Evolutionary conservation across 139 green algal genomes (phyloP), one percentile per base, ranked within the genome.

Genomic region (Picochlorum sp.): DNA sequence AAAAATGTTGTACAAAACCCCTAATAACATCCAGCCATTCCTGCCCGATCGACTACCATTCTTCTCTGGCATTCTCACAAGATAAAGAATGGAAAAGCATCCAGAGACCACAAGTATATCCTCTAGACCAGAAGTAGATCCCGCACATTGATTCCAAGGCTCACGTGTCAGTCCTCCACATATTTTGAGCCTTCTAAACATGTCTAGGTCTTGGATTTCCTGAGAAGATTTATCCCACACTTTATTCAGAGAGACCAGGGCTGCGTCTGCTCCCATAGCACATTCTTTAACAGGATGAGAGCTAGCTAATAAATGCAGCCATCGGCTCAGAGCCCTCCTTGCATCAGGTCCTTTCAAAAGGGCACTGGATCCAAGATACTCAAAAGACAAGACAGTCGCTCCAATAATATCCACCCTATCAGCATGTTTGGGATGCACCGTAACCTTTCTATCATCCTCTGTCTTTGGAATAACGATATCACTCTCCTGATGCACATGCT

Each of bases 101-200:
- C 86, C 86, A 93, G 50, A 93, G 59, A 4, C 70, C 86, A 50
- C 86, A 93, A 0, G 83, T 90, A 74, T 85, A 91, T 30, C 86
- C 86, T 1, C 86, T 64, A 6, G 20, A 74, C 11, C 64, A 4
- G 69, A 55, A 34, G 38, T 64, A 20, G 66, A 78, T 49, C 82
- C 82, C 1, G 45, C 62, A 73, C 85, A 92, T 15, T 56, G 56
- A 11, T 47, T 37, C 75, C 79, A 89, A 6, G 47, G 47, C 56
- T 72, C 51, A 30, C 73, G 78, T n/a, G 61, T 3, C 9, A n/a
- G 38, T 34, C 24, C 61, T 10, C 68, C 63, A 54, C 79, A 84
- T 30, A 86, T 71, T 15, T 54, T 34, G 18, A 77, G 20, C 14
- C 52, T 20, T 13, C 14, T 9, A 34, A 78, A 47, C n/a, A 16